phyloP scores from a whole-genome alignment of 352 stramenopile genomes.

The Globisporangium uncinulatum region DNA sequence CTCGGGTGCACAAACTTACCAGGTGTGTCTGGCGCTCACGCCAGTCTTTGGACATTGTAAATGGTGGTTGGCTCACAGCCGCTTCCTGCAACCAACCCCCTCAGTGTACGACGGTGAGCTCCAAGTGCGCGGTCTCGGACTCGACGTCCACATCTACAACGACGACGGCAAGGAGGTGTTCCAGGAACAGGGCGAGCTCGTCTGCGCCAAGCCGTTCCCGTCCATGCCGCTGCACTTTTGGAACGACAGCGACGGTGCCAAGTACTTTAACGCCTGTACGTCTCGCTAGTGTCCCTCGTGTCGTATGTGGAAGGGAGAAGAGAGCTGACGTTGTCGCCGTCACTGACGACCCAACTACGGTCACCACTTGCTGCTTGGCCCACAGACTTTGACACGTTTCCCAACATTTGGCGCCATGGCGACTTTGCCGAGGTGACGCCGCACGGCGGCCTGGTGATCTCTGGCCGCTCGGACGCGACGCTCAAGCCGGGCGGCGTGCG shows the following conservation, averaged over 20 bases:
- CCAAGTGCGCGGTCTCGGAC: conserved; percentile 68
- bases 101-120: conserved; percentile 72
- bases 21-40: conserved; percentile 32
- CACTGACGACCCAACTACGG: not conserved
- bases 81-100: too few relatives aligned
- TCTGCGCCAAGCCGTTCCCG: conserved; percentile 76
- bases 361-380: not conserved
- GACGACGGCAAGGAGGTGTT: conserved; percentile 47
- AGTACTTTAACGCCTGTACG: conserved; percentile 72
- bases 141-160: conserved; percentile 74
- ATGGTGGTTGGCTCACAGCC: too few relatives aligned
- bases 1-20: conserved; percentile 68
- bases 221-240: conserved; percentile 83
- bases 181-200: conserved; percentile 51
- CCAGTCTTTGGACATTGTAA: too few relatives aligned
- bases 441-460: conserved; percentile 61
- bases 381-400: conserved; percentile 74
- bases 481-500: conserved; percentile 73
- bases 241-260: conserved; percentile 65
- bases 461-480: conserved; percentile 73
- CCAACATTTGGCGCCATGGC: conserved; percentile 73
- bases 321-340: not conserved
- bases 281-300: conserved; percentile 6
- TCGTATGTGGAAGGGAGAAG: too few relatives aligned
- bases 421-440: conserved; percentile 74